Percentiles rank a stretch among this genome's conserved stretches.
phyloP scores from a whole-genome alignment of 2,329 filamentous ascomycete genomes.

The Aspergillus neoniger region DNA sequence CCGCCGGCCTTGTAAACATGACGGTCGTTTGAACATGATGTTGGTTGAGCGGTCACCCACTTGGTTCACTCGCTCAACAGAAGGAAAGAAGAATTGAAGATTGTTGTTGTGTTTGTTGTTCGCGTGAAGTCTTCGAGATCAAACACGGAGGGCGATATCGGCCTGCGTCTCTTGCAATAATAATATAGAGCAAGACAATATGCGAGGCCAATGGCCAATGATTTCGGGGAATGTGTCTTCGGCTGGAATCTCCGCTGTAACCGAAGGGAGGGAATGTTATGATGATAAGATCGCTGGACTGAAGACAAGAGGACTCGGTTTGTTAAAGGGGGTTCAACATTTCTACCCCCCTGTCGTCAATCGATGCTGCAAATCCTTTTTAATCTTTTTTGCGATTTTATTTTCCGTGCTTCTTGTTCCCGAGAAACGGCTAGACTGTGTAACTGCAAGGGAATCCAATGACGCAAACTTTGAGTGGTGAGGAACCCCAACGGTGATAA shows the following conservation, averaged over 20 bases:
- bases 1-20: constrained; percentile 36
- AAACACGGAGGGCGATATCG: constrained; percentile 8
- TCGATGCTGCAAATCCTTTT: constrained; percentile 12
- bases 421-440: constrained; percentile 13
- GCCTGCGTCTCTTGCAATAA: constrained; percentile 17
- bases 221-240: constrained; percentile 27
- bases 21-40: constrained; percentile 38
- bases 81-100: neutral
- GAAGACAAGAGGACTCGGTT: constrained; percentile 21
- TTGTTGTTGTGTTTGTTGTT: neutral
- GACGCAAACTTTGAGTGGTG: constrained; percentile 16
- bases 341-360: constrained; percentile 22
- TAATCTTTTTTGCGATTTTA: constrained; percentile 1
- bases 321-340: constrained; percentile 27
- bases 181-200: constrained; percentile 17
- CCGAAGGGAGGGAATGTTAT: constrained; percentile 36
- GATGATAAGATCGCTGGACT: constrained; percentile 26
- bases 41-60: neutral
- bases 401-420: constrained; percentile 1
- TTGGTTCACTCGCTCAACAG: constrained; percentile 1
- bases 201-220: constrained; percentile 16
- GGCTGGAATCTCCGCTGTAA: constrained; percentile 31
- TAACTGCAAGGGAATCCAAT: constrained; percentile 21
- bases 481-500: constrained; percentile 16
- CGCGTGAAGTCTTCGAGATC: neutral